Conservation (phyloP, 2,329 filamentous ascomycete species). For the Penicillium sp. region DNA sequence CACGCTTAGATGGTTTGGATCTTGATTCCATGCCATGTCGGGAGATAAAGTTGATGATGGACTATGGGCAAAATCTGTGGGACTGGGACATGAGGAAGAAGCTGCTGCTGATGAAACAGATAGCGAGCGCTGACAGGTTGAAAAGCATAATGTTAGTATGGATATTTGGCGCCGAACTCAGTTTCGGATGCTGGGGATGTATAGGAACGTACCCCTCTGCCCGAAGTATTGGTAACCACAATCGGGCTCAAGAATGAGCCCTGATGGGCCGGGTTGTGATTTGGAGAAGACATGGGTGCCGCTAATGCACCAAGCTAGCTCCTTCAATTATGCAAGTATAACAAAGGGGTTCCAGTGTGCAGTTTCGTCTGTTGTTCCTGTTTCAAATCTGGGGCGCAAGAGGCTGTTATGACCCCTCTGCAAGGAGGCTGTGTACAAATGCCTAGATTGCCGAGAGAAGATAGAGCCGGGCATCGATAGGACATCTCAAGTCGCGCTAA, state of each 20-base stretch:
- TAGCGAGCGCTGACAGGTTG: constrained; percentile 14
- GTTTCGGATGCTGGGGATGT: background rate
- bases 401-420: background rate
- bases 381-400: background rate
- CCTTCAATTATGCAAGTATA: constrained; percentile 3
- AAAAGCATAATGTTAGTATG: constrained; percentile 1
- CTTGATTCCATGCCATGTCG: constrained; percentile 25
- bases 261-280: constrained; percentile 6
- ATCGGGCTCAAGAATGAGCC: constrained; percentile 18
- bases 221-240: constrained; percentile 13
- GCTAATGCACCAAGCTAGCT: background rate
- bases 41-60: constrained; percentile 18
- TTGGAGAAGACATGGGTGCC: constrained; percentile 15
- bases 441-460: background rate
- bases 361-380: background rate
- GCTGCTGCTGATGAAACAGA: constrained; percentile 17
- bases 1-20: constrained; percentile 27
- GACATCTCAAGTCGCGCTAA: background rate
- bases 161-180: background rate
- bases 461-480: background rate
- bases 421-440: constrained; percentile 1
- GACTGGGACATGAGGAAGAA: constrained; percentile 19
- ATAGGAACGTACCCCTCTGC: constrained; percentile 19
- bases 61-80: constrained; percentile 21
- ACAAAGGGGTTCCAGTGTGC: background rate